A percentile compares a stretch with the other conserved stretches of the same genome.
These are phyloP conservation scores for Sclerotinia spermophila DNA, from an alignment of 2,329 filamentous ascomycete species.

Conservation along the genomic window DNA sequence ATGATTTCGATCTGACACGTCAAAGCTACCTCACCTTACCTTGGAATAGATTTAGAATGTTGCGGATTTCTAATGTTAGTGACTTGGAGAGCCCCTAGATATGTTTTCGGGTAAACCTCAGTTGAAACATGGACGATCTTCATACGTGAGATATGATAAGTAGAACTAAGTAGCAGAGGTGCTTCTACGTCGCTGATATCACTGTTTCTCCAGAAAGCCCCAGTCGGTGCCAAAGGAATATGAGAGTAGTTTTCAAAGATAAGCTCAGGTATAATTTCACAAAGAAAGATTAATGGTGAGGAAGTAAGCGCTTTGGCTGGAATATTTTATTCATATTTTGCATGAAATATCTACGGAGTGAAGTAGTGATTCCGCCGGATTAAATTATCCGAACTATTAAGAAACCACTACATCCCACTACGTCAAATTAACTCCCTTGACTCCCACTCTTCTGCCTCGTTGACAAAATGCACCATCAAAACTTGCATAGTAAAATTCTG, in stretches of 20 bases:
- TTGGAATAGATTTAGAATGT: not conserved
- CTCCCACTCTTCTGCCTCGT: not conserved
- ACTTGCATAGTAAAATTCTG: not conserved
- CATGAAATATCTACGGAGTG: accelerated
- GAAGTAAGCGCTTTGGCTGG: too few species aligned
- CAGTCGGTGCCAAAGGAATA: not conserved
- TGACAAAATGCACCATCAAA: not conserved
- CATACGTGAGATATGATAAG: not conserved
- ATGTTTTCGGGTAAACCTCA: not conserved
- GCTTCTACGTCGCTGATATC: not conserved
- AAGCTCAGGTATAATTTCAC: not conserved
- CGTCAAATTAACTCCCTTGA: not conserved
- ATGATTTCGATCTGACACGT: not conserved
- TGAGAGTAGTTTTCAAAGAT: not conserved
- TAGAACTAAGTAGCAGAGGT: accelerated
- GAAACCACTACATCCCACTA: too few species aligned
- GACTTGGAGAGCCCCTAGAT: not conserved
- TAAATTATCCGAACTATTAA: not conserved
- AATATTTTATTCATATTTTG: not conserved
- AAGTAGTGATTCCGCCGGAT: too few species aligned
- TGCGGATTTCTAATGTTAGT: not conserved
- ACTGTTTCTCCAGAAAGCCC: not conserved
- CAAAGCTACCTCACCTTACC: not conserved
- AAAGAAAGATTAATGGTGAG: too few species aligned
- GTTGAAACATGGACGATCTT: not conserved